Percentiles rank a stretch among this genome's conserved stretches.
Evolutionary conservation across 1,284 basidiomycete species (phyloP).

Genomic region (Moniliophthora roreri): DNA sequence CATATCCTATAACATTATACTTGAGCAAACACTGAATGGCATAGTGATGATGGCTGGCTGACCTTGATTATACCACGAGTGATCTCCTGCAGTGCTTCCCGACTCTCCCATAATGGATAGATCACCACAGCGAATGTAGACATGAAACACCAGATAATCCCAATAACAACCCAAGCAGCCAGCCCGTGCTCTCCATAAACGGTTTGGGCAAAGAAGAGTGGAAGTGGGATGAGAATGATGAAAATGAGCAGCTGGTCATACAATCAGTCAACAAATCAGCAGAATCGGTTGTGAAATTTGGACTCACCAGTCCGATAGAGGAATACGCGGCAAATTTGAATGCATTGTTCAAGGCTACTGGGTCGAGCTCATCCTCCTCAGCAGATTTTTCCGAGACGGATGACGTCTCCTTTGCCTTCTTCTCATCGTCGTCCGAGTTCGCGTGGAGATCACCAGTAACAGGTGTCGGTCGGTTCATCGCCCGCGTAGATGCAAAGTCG

Average conservation of each 20-base stretch:
- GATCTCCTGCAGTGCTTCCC: constrained; percentile 63
- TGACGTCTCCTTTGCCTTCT: constrained; percentile 27
- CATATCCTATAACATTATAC: constrained; percentile 37
- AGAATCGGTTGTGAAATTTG: not conserved
- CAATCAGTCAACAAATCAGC: not conserved
- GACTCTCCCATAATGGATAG: constrained; percentile 85
- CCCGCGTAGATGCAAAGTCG: constrained; percentile 76
- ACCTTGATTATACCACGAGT: constrained; percentile 63
- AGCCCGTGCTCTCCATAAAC: constrained; percentile 70
- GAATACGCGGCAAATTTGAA: constrained; percentile 77
- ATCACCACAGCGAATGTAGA: constrained; percentile 76
- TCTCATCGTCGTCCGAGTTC: constrained; percentile 27
- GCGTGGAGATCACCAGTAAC: constrained; percentile 33
- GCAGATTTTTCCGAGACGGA: constrained; percentile 26
- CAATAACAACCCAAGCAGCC: constrained; percentile 76
- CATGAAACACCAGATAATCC: constrained; percentile 82
- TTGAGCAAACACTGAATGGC: not conserved
- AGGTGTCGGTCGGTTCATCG: constrained; percentile 56
- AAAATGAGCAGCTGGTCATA: constrained; percentile 55
- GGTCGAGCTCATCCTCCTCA: constrained; percentile 60
- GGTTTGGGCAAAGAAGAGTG: constrained; percentile 79
- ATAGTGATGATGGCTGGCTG: not conserved
- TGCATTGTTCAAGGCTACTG: constrained; percentile 61
- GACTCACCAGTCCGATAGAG: constrained; percentile 65
- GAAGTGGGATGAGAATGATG: constrained; percentile 76